Base-by-base conservation (phyloP, 2,329 filamentous ascomycete genomes). In the Boeremia lycopersici region DNA sequence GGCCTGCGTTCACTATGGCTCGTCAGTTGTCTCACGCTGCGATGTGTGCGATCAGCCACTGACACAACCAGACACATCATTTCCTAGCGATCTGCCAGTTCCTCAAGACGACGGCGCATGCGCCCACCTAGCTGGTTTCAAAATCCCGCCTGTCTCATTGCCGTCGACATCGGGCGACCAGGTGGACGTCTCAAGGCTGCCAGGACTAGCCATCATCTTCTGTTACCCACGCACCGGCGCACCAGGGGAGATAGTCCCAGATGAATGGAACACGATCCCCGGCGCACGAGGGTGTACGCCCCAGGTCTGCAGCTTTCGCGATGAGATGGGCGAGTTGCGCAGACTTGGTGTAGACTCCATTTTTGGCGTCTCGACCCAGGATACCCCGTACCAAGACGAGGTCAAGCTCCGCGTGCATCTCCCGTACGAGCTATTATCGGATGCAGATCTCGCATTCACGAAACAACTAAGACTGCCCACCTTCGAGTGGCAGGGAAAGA, bases 251-350 rank as follows among this genome's bases (percentile, higher is more conserved):
- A 71, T 61, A 1, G 71, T 79, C n/a, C 70, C 76, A 38, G 69
- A 74, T 26, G 64, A 69, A 11, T 79, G 75, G 76, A 76, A 79
- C 61, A 57, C 66, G 13, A 78, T 78, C 48, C 76, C 76, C 4
- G 76, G 78, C 26, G 77, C 77, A 7, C 64, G 76, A 52, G 77
- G 77, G 48, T 79, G 76, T 62, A 60, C 78, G 12, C 75, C 76
- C 6, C 76, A 78, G 66, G 76, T 77, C 12, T 78, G 78, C 62
- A 73, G 72, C 10, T 79, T 79, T 67, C 73, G 74, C 23, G 75
- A 78, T 44, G 58, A 61, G 34, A 56, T 61, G 48, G 42, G 40
- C 41, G 43, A 59, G 41, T 56, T 62, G 43, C 57, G 55, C 42
- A 53, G 53, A 43, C 53, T 60, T 41, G 62, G 60, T 46, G 59